Evolutionary conservation across 345 rosid species (phyloP).

Genomic region (Sonneratia caseolaris): DNA sequence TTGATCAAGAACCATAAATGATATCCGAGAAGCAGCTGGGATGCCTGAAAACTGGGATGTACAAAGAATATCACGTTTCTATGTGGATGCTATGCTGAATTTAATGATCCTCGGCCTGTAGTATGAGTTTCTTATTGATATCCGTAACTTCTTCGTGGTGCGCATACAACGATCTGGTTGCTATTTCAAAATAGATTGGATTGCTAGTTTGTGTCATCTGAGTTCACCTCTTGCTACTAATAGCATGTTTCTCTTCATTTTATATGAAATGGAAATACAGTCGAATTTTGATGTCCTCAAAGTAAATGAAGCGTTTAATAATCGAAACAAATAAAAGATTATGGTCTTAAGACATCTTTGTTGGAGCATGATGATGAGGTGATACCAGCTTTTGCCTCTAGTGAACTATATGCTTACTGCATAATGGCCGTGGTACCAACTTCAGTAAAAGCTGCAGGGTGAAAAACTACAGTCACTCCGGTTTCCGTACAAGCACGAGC

Average conservation of each 20-base stretch:
- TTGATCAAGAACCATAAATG: not conserved
- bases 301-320: not conserved
- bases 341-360: not conserved
- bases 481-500: slow-evolving; percentile 52
- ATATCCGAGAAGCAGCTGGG: not conserved
- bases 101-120: not conserved
- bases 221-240: not conserved
- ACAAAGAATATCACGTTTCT: not conserved
- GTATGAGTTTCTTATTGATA: not conserved
- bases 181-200: not conserved
- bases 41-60: not conserved
- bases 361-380: not conserved
- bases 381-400: not conserved
- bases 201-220: not conserved
- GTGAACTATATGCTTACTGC: not conserved
- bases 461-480: not conserved
- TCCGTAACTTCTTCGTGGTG: not conserved
- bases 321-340: not conserved
- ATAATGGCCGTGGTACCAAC: not conserved
- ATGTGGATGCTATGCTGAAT: not conserved
- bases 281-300: too few relatives aligned
- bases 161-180: not conserved
- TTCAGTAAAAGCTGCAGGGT: too few relatives aligned
- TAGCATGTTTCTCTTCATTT: not conserved
- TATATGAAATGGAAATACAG: not conserved